These are phyloP conservation scores for Eutypella sp. DNA, from an alignment of 2,329 filamentous ascomycete species.

Conservation along the genomic window DNA sequence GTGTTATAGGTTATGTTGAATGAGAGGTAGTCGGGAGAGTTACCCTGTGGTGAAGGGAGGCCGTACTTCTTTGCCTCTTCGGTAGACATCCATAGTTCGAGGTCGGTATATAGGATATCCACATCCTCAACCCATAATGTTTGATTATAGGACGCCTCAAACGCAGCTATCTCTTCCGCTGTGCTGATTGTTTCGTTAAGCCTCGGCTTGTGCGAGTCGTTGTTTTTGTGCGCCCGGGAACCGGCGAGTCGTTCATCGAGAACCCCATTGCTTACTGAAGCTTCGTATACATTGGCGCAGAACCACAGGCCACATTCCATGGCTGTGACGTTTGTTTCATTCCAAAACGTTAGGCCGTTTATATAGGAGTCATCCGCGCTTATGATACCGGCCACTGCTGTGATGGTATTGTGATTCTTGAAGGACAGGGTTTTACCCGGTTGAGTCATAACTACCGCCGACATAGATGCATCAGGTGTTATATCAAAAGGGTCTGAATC, in stretches of 20 bases:
- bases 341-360: conserved; percentile 6
- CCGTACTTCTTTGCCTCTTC: background rate
- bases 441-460: conserved; percentile 6
- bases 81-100: conserved; percentile 7
- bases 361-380: conserved; percentile 4
- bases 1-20: conserved; percentile 10
- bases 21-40: background rate
- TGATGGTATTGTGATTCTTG: conserved; percentile 7
- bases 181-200: background rate
- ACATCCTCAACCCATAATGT: conserved; percentile 2
- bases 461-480: conserved; percentile 4
- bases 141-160: conserved; percentile 11
- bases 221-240: conserved; percentile 8
- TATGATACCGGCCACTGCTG: conserved; percentile 7
- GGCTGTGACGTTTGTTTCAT: conserved; percentile 11
- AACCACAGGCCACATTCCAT: conserved; percentile 21
- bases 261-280: conserved; percentile 7
- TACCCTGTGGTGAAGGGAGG: background rate
- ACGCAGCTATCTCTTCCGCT: background rate
- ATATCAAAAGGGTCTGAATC: background rate
- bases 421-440: conserved; percentile 8
- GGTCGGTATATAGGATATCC: conserved; percentile 6
- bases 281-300: conserved; percentile 13
- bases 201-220: conserved; percentile 4
- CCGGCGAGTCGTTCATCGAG: conserved; percentile 5